Evolutionary conservation across 176 grass and related monocot species (phyloP).

Genomic region (Chrysopogon serrulatus): DNA sequence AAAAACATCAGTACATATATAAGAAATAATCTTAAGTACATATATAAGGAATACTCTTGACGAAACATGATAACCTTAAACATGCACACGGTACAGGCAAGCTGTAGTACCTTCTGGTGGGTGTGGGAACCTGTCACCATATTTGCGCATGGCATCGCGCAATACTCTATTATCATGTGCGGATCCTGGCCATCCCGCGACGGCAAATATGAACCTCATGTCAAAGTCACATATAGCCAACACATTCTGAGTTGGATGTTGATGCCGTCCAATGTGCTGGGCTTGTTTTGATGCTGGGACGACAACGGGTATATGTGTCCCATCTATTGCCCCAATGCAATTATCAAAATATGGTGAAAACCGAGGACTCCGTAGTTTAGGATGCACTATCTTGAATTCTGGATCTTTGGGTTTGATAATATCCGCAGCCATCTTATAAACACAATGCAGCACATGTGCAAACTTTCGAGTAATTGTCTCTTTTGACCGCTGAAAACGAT

Average conservation of each 20-base stretch:
- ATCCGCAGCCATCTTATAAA: background rate
- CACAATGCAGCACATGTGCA: background rate
- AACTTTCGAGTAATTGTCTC: background rate
- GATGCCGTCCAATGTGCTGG: background rate
- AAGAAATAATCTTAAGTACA: background rate
- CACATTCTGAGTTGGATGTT: background rate
- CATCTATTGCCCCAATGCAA: background rate
- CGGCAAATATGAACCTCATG: background rate
- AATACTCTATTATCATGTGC: background rate
- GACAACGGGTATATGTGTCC: background rate
- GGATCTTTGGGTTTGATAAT: background rate
- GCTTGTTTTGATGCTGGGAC: no score
- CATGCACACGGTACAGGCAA: no score
- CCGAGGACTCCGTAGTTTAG: background rate
- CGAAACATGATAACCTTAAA: no score
- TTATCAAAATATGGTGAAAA: background rate
- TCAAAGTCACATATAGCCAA: background rate
- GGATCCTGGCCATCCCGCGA: no score
- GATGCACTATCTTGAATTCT: background rate
- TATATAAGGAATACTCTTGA: no score
- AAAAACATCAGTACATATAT: no score
- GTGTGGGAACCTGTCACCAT: background rate
- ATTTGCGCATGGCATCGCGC: background rate
- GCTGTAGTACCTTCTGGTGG: no score
- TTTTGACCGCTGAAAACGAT: fast-evolving